Conservation (phyloP, 2,329 filamentous ascomycete genomes). For the Alternaria burnsii region DNA sequence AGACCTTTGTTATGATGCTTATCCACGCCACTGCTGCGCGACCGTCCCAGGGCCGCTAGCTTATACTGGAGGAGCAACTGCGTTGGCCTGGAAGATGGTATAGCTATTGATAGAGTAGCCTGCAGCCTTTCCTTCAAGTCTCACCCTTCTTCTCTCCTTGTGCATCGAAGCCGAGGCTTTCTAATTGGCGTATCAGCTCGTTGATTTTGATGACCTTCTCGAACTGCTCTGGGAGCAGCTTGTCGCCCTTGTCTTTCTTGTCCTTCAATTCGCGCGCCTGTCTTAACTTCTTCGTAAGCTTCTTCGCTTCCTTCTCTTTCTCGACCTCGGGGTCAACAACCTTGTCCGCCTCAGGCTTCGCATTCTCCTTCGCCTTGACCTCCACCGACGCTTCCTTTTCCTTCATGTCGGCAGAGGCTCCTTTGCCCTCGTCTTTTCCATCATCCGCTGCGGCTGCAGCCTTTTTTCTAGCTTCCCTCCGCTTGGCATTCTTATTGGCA, state of each 20-base stretch:
- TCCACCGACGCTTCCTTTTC: constrained; percentile 31
- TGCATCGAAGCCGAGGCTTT: constrained; percentile 81
- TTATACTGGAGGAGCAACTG: neutral
- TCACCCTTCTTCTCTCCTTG: constrained; percentile 71
- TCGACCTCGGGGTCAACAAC: constrained; percentile 74
- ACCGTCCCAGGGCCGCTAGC: neutral
- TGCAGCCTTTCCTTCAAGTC: constrained; percentile 29
- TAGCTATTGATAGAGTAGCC: neutral
- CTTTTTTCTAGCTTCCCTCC: constrained; percentile 72
- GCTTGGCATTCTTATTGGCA: constrained; percentile 87
- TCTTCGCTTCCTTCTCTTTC: constrained; percentile 90
- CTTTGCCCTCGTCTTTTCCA: constrained; percentile 62
- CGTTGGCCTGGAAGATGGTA: neutral
- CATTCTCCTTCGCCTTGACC: constrained; percentile 19
- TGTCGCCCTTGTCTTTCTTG: constrained; percentile 88
- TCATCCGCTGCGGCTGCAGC: constrained; percentile 50
- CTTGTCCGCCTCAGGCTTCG: constrained; percentile 34
- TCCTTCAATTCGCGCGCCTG: constrained; percentile 89
- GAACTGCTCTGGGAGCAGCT: constrained; percentile 89
- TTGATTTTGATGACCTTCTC: constrained; percentile 98
- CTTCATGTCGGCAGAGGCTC: constrained; percentile 37
- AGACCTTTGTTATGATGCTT: neutral
- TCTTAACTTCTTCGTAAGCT: constrained; percentile 91
- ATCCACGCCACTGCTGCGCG: neutral
- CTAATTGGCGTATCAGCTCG: constrained; percentile 88